Percentiles rank a stretch among this genome's conserved stretches.
These are phyloP conservation scores for Uronychia setigera DNA, from an alignment of 73 alveolate species.

Conservation along the genomic window DNA sequence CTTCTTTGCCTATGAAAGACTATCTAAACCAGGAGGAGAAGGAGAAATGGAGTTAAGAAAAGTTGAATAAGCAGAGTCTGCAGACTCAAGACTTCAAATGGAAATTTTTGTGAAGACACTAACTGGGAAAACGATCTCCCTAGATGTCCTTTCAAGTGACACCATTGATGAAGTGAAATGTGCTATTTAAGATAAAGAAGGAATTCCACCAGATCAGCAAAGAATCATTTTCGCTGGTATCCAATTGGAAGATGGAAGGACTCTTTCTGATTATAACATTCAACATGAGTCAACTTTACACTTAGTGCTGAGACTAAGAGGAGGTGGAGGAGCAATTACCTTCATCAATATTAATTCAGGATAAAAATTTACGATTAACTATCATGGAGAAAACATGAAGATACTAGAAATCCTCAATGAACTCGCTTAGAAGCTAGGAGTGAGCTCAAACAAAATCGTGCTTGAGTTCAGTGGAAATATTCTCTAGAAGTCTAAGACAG, in stretches of 20 bases:
- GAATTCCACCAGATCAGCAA: conserved; percentile 87
- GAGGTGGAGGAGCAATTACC: conserved; percentile 57
- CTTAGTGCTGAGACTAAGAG: conserved; percentile 84
- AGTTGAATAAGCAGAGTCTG: neutral
- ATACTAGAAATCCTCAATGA: neutral
- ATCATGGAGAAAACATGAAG: neutral
- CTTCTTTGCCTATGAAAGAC: conserved; percentile 17
- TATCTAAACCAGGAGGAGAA: neutral
- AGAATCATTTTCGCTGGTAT: conserved; percentile 79
- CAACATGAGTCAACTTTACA: conserved; percentile 48
- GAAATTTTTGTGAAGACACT: conserved; percentile 19
- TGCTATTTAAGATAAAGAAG: conserved; percentile 71
- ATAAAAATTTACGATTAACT: neutral
- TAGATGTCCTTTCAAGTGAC: conserved; percentile 4
- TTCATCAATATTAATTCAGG: neutral
- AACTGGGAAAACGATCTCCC: conserved; percentile 50
- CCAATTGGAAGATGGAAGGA: conserved; percentile 76
- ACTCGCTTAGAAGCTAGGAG: neutral
- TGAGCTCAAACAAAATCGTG: neutral
- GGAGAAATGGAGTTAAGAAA: conserved; percentile 4
- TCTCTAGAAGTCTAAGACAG: neutral
- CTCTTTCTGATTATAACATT: conserved; percentile 68
- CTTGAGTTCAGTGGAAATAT: neutral
- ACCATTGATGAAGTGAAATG: conserved; percentile 62
- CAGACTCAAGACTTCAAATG: neutral